Base-by-base conservation (phyloP, 129 eudicot genomes). In the carrot (Daucus carota) region DNA sequence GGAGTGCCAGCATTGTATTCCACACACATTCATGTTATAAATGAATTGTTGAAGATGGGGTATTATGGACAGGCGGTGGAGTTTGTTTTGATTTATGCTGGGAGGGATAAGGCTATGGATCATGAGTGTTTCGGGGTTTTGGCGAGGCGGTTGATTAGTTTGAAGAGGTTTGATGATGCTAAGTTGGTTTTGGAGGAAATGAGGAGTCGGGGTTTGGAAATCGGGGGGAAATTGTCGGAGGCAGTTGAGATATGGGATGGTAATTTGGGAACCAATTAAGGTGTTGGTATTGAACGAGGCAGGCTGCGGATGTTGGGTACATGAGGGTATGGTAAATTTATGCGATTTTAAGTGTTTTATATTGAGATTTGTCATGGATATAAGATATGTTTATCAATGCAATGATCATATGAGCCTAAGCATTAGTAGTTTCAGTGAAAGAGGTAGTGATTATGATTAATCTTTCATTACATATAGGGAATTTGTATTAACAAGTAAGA, bases 1-100 rank as follows among this genome's bases (percentile, higher is more conserved):
- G 85, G 83, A 15, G 74, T 80, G 36, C 48, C 75, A 79, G 62
- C 79, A n/a, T 43, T 88, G 87, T 80, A 86, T 57, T 75, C 85
- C 2, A 86, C 90, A 14, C 78, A 85, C 77, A 85, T 79, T 62
- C 94, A 91, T 76, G 84, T 83, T 72, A 87, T 91, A 0, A 76
- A 77, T 28, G 84, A 74, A n/a, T 43, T 87, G 80, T 68, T 85
- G 47, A 71, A 68, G 82, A 4, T 73, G 63, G 90, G 80, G 59
- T 83, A 78, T 63, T 85, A 73, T 82, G 79, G 77, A 81, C 90
- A 91, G 80, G 97, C 85, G 47, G 82, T 87, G 86, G 84, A 83
- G 83, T 87, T 91, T 31, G 97, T 87, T 83, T 74, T 72, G 88
- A 48, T 80, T 38, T 83, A 68, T 68, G 89, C 75, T 9, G 94